Base-by-base conservation (phyloP, 371 early-diverging fungal species). In the Thermomucor indicae-seudaticae region DNA sequence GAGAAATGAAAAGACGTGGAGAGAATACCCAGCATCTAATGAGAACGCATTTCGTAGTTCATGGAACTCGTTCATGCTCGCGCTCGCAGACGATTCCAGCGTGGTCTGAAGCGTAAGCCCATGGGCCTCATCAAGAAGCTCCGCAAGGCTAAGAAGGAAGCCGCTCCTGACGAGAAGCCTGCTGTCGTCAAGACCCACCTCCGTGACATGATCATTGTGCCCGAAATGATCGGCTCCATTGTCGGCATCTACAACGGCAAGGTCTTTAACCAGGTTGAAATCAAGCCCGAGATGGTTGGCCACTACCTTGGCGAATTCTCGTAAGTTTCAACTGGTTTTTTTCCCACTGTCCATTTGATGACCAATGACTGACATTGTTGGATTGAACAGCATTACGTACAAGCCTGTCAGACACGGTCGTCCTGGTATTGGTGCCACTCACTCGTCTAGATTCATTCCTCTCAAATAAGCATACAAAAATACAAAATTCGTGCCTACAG, bases 261-360 rank as follows among this genome's bases (percentile, higher is more conserved):
- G 92, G 89, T 87, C 64, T 99, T 97, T 88, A 96, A 94, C 89
- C 97, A 97, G 80, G 88, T 99, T 67, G 99, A 99, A 83, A 92
- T 99, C 81, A 97, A 93, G 85, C 95, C 99, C 61, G 99, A 99
- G 77, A 99, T 99, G 99, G 85, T 98, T 73, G 99, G 99, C 58
- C 94, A 91, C 90, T 95, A 95, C 83, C 86, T 99, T 35, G 98
- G 80, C 59, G 92, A 91, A 77, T 91, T 91, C 89, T 90, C 91
- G 56, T 61, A 55, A 55, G 51, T 51, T 30, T 25, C 16, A 32
- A 10, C 29, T 43, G 12, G 6, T 6, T 19, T 5, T 14, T 1
- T 31, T 47, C 16, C 4, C 28, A 14, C 43, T 6, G 43, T 17
- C 10, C 10, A 12, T 7, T 12, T 1, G 22, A 28, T 14, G 6